Conservation (phyloP, 2,329 filamentous ascomycete species). For the Blastomyces parvus region DNA sequence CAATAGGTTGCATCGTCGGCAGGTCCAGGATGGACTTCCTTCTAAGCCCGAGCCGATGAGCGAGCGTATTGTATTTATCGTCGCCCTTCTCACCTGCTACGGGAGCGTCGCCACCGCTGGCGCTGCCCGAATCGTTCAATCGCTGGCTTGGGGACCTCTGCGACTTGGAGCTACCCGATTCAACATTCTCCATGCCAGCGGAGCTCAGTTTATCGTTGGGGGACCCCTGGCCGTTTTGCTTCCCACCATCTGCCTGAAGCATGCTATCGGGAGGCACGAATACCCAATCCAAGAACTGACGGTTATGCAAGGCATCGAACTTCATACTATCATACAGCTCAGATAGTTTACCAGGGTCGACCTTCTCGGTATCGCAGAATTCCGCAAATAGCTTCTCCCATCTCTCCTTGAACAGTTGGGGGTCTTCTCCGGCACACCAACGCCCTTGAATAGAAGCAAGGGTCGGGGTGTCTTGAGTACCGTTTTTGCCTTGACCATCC, state of each 20-base stretch:
- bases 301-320: conserved; percentile 94
- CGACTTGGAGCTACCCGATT: conserved; percentile 17
- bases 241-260: conserved; percentile 55
- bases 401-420: conserved; percentile 85
- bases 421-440: conserved; percentile 95
- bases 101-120: conserved; percentile 14
- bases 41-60: conserved; percentile 40
- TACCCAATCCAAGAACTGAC: conserved; percentile 92
- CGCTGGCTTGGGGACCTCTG: background rate
- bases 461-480: conserved; percentile 39
- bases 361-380: conserved; percentile 94
- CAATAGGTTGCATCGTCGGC: conserved; percentile 34
- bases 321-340: conserved; percentile 99
- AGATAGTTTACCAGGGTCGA: conserved; percentile 96
- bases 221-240: conserved; percentile 20
- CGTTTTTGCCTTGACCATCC: conserved; percentile 16
- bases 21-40: conserved; percentile 42
- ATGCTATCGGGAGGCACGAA: conserved; percentile 79
- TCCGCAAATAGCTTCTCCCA: conserved; percentile 98
- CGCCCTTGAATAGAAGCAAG: conserved; percentile 69
- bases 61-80: conserved; percentile 24
- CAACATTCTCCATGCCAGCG: conserved; percentile 17
- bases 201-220: conserved; percentile 10
- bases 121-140: conserved; percentile 8
- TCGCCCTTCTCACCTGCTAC: conserved; percentile 22